A percentile compares a stretch with the other conserved stretches of the same genome.
phyloP scores from a whole-genome alignment of 441 rosid species.

The Bocquillonia castaneifolia region DNA sequence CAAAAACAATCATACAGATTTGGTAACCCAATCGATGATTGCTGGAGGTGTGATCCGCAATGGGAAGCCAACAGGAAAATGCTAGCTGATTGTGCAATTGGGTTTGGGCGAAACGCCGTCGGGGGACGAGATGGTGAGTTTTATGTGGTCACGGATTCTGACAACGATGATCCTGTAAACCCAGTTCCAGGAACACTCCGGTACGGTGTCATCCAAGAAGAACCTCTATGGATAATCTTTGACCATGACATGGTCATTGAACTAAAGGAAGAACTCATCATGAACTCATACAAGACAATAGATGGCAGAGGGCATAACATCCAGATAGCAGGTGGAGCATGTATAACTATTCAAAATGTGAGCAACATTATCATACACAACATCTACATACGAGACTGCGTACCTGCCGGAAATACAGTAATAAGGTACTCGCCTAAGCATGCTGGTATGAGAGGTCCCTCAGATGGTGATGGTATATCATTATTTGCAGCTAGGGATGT shows the following conservation, averaged over 20 bases:
- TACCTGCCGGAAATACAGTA: slow-evolving; percentile 59
- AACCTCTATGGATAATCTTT: slow-evolving; percentile 76
- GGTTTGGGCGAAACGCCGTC: slow-evolving; percentile 69
- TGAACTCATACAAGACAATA: slow-evolving; percentile 74
- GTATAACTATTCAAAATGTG: slow-evolving; percentile 66
- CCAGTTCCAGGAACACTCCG: slow-evolving; percentile 74
- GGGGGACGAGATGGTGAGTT: slow-evolving; percentile 71
- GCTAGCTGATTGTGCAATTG: slow-evolving; percentile 72
- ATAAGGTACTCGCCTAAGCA: slow-evolving; percentile 64
- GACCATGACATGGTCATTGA: slow-evolving; percentile 66
- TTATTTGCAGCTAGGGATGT: slow-evolving; percentile 66
- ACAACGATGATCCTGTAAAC: slow-evolving; percentile 53
- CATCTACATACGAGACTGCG: slow-evolving; percentile 65
- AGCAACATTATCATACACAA: slow-evolving; percentile 74
- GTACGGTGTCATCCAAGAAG: slow-evolving; percentile 63
- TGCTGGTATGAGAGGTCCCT: slow-evolving; percentile 51
- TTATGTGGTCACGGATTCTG: slow-evolving; percentile 58
- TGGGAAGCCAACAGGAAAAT: slow-evolving; percentile 69
- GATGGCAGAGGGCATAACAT: slow-evolving; percentile 79
- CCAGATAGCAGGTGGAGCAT: slow-evolving; percentile 72
- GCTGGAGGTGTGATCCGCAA: slow-evolving; percentile 74
- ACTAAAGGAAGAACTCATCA: slow-evolving; percentile 67
- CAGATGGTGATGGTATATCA: slow-evolving; percentile 89
- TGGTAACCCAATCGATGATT: slow-evolving; percentile 81
- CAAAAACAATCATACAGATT: slow-evolving; percentile 55